These are phyloP conservation scores for Fusarium nodosum DNA, from an alignment of 2,329 filamentous ascomycete genomes.

Conservation along the genomic window DNA sequence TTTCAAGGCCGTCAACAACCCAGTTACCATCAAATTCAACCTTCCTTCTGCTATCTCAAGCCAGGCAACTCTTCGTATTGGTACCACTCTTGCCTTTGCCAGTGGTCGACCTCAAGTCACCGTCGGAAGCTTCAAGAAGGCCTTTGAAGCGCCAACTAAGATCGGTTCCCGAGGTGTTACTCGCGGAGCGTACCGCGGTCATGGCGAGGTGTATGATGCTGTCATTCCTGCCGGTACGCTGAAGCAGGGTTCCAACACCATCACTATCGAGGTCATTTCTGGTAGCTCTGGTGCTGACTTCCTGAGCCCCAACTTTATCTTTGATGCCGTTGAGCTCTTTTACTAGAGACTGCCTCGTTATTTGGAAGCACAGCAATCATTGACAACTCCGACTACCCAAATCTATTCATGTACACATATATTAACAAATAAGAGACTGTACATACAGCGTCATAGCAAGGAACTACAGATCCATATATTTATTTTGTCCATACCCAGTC, in stretches of 20 bases:
- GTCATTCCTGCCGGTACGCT: slow-evolving; percentile 71
- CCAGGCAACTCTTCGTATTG: slow-evolving; percentile 72
- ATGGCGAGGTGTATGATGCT: slow-evolving; percentile 74
- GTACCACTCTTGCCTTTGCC: slow-evolving; percentile 73
- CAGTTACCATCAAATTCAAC: slow-evolving; percentile 72
- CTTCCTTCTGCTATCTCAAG: slow-evolving; percentile 62
- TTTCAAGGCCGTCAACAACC: slow-evolving; percentile 71
- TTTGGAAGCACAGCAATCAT: background rate
- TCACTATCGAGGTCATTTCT: slow-evolving; percentile 70
- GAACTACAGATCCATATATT: background rate
- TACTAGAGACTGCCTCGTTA: slow-evolving; percentile 28
- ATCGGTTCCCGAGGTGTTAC: slow-evolving; percentile 76
- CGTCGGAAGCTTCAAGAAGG: slow-evolving; percentile 65
- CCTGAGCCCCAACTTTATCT: slow-evolving; percentile 68
- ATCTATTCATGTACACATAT: slow-evolving; percentile 46
- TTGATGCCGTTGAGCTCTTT: slow-evolving; percentile 50
- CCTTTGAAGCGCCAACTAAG: slow-evolving; percentile 67
- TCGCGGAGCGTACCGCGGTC: slow-evolving; percentile 73
- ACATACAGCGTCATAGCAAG: slow-evolving; percentile 12
- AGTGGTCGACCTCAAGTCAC: slow-evolving; percentile 70
- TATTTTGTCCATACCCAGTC: too few relatives aligned
- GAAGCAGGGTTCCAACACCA: slow-evolving; percentile 72
- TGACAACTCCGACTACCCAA: background rate
- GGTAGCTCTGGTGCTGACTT: slow-evolving; percentile 69
- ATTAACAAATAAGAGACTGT: slow-evolving; percentile 25